A percentile compares a stretch with the other conserved stretches of the same genome.
Conservation (phyloP, 2,329 filamentous ascomycete genomes). For the Fusarium pilosicola region DNA sequence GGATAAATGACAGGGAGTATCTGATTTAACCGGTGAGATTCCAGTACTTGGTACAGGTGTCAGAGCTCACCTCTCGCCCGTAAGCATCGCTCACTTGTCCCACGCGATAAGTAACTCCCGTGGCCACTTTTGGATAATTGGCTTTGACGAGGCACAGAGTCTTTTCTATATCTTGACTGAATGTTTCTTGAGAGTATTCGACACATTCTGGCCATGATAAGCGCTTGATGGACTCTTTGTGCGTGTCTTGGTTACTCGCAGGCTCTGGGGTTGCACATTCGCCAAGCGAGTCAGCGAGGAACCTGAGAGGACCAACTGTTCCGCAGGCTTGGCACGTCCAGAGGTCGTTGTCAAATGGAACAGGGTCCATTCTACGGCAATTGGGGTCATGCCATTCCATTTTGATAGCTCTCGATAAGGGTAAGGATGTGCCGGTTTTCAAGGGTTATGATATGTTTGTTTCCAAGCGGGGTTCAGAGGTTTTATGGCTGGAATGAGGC, state of each 20-base stretch:
- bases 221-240: not conserved
- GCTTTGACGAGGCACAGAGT: not conserved
- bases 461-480: constrained; percentile 7
- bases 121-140: not conserved
- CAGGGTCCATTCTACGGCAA: constrained; percentile 12
- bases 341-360: constrained; percentile 1
- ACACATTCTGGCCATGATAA: constrained; percentile 6
- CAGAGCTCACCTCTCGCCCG: constrained; percentile 12
- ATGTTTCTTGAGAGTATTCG: not conserved
- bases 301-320: constrained; percentile 9
- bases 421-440: not conserved
- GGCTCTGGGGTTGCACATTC: not conserved
- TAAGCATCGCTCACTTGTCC: constrained; percentile 15
- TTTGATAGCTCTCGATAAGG: not conserved
- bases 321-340: constrained; percentile 22
- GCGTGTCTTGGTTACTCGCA: not conserved
- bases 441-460: not conserved
- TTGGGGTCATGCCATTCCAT: constrained; percentile 24
- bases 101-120: constrained; percentile 1
- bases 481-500: constrained; percentile 6
- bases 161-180: not conserved
- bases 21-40: constrained; percentile 1
- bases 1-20: constrained; percentile 16
- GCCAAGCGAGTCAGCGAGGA: not conserved
- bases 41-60: not conserved